Base-by-base conservation (phyloP, 192 early-diverging fungal species). In the Chytriomyces hyalinus region DNA sequence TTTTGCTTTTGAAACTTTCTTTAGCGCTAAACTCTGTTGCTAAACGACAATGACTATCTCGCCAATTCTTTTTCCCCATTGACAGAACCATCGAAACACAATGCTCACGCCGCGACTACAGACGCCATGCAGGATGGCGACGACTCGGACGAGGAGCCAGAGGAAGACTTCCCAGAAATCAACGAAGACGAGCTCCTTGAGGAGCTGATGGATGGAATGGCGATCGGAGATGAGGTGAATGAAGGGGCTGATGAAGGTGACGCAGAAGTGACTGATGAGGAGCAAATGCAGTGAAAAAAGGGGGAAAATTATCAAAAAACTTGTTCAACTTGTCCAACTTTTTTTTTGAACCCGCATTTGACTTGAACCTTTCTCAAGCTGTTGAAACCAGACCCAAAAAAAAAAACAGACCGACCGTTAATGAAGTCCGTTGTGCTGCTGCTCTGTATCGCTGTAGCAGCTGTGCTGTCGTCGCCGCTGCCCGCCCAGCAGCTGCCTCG, bases 101-200 rank as follows among this genome's bases (percentile, higher is more conserved):
- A n/a, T 13, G 22, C 20, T 70, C n/a, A 61, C 70, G 49, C 11
- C n/a, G 85, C 83, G 15, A 84, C 49, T 1, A 90, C 88, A 9
- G 79, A 65, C 5, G 80, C 84, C 49, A 79, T 84, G 47, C 76
- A 66, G 43, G 79, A 80, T 47, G 78, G 67, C 61, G 79, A 84
- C 45, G 92, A 92, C 61, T 89, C 90, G 45, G 95, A 94, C 66
- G 91, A 90, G 24, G 88, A 89, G 74, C 82, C 85, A 26, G 93
- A 94, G 63, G 92, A 91, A 62, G 96, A 95, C 82, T 95, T 96
- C 84, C 98, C 98, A 22, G 95, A 98, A 82, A 90, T 99, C 68
- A 83, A 91, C 46, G 84, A 98, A 73, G 94, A 94, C 69, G 98
- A 99, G 82, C 87, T 99, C 73, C 82, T 99, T 68, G 94, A 98